Base-by-base conservation (phyloP, 768 basidiomycete genomes). In the Kwoniella sp. region DNA sequence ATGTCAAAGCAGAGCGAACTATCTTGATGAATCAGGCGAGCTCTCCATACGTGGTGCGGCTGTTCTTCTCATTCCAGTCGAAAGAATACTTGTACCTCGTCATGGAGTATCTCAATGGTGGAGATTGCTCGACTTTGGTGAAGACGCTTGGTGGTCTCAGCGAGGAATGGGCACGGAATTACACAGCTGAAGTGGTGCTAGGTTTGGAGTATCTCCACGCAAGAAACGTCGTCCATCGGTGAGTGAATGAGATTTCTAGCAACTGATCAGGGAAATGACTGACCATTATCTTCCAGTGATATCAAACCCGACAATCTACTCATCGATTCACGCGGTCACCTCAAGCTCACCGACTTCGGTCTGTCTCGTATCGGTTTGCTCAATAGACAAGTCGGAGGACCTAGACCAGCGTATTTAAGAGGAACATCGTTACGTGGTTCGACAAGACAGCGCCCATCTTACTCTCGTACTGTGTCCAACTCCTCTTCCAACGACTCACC, bases 1-100 rank as follows among this genome's bases (percentile, higher is more conserved):
- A 98, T 78, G 96, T 99, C 80, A 98, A 98, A 82, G 96, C 96
- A 1, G 96, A 99, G 83, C 86, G 96, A 61, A 98, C 96, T 88
- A 99, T 99, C 74, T 85, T 99, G 70, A 99, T 99, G 96, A 93
- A 93, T 79, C 95, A 98, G 80, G 90, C 95, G 1, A 93, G 96
- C 80, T 96, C 93, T 9, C 95, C 96, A 17, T 95, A 98, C 75
- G 96, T 98, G 54, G 92, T 92, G 53, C 96, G 96, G 81, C 83
- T 99, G 33, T 99, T 90, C 83, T 99, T 94, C 82, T 98, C 96
- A 19, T 99, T 99, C 83, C 96, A 98, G 82, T 95, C 91, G 86
- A 97, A 95, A 83, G 96, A 99, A 26, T 97, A 97, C 77, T 82
- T 98, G 60, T 99, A 97, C 80, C 85, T 99, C 55, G 96, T 99